Base-by-base conservation (phyloP, 2,329 filamentous ascomycete species). In the Huntiella abstrusa region DNA sequence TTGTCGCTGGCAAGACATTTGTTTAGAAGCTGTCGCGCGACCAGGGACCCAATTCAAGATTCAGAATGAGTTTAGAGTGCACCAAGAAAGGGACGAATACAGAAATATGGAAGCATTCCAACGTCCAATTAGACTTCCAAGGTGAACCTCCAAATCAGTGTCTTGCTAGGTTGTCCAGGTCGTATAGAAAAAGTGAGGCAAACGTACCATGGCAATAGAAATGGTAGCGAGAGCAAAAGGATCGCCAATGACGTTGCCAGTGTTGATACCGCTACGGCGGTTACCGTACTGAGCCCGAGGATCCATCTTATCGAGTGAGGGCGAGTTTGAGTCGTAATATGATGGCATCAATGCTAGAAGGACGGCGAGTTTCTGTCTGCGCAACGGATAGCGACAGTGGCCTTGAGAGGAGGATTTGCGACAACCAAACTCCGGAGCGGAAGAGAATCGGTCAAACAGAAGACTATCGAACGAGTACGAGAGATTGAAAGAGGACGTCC, bases 201-300 rank as follows among this genome's bases (percentile, higher is more conserved):
- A 32, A 73, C 85, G 62, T 75, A 95, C 88, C 59, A 83, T 70
- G 52, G 82, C 76, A 61, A 96, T 95, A 49, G 88, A 95, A 53
- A 93, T 76, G 33, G 91, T 96, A 47, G 87, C 86, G 51, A 98
- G 73, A 50, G 88, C 87, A 63, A 98, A 96, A 4, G 91, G 91
- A 64, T 98, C 88, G 56, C 91, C 91, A 51, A 95, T 71, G 56
- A 98, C 86, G 64, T 95, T 92, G 60, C 83, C 83, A 62, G 87
- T 63, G 62, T 75, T 80, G 62, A 94, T 79, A 57, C 71, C 68
- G 59, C 69, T 65, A 58, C 71, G 68, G 58, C 69, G 62, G 46
- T 64, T 63, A 54, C 66, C 67, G 58, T 77, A 73, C 54, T 64
- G 62, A 52, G 57, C 65, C 59, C 74, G 70, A 54, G 72, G 72